Conservation (phyloP, 225 moss, liverwort and hornwort species). For the Asterella californica region DNA sequence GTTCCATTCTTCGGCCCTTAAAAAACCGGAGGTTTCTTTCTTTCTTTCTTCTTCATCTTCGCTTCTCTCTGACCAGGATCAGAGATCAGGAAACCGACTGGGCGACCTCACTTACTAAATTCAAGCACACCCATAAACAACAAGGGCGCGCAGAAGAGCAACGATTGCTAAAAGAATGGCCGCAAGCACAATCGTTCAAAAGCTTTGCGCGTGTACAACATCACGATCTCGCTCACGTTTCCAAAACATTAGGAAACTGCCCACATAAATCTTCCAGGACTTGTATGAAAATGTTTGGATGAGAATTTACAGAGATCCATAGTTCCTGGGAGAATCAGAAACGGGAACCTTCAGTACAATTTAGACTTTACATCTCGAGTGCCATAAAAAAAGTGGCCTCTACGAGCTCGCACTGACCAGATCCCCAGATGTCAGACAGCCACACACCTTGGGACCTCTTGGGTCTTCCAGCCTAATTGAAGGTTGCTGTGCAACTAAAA, state of each 20-base stretch:
- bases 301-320: conserved; percentile 16
- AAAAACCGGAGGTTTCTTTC: no score
- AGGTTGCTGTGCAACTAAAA: conserved; percentile 17
- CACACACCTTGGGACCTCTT: background rate
- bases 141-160: no score
- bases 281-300: background rate
- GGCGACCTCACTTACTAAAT: no score
- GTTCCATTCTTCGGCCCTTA: no score
- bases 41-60: no score
- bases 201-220: no score
- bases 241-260: background rate
- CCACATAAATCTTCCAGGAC: background rate
- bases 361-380: conserved; percentile 1
- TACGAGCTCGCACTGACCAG: background rate
- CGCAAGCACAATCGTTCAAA: no score
- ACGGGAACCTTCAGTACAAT: background rate
- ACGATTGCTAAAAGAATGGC: no score
- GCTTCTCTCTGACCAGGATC: no score
- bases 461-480: background rate
- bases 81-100: no score
- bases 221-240: no score
- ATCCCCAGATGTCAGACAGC: background rate
- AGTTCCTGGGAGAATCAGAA: conserved; percentile 9
- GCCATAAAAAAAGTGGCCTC: background rate
- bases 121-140: no score